Percentiles rank a stretch among this genome's conserved stretches.
Conservation (phyloP, 2,329 filamentous ascomycete genomes). For the Diaporthe batatas region DNA sequence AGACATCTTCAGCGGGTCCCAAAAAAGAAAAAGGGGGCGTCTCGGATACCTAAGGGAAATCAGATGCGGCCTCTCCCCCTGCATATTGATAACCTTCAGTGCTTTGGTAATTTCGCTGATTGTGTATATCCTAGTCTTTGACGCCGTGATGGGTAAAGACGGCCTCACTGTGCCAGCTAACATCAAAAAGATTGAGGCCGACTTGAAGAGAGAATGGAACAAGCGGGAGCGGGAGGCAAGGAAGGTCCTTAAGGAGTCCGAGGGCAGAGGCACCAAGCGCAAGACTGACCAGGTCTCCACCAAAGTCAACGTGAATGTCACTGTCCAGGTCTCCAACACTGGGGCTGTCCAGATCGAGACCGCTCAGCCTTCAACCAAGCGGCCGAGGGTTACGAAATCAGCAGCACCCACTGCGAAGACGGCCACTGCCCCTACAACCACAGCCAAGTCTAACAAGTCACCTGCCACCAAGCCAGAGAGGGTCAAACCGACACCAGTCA, state of each 20-base stretch:
- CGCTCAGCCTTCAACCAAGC: slow-evolving; percentile 45
- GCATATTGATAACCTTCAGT: background rate
- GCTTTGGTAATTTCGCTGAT: background rate
- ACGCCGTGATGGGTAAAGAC: slow-evolving; percentile 62
- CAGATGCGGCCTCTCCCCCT: background rate
- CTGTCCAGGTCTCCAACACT: slow-evolving; percentile 45
- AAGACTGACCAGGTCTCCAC: slow-evolving; percentile 45
- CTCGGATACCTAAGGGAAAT: no score
- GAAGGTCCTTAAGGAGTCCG: slow-evolving; percentile 49
- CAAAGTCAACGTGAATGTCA: slow-evolving; percentile 49
- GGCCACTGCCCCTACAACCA: background rate
- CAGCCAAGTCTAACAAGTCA: slow-evolving; percentile 12
- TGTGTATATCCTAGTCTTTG: slow-evolving; percentile 55
- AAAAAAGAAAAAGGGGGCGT: no score
- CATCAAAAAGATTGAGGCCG: slow-evolving; percentile 63
- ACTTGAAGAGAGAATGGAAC: slow-evolving; percentile 70
- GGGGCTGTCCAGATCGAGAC: slow-evolving; percentile 39
- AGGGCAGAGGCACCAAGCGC: slow-evolving; percentile 49
- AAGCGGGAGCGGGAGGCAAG: slow-evolving; percentile 64
- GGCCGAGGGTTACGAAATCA: slow-evolving; percentile 45
- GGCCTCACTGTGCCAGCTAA: slow-evolving; percentile 62
- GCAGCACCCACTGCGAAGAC: slow-evolving; percentile 9
- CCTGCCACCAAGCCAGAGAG: slow-evolving; percentile 22
- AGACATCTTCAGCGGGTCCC: no score
- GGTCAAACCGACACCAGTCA: slow-evolving; percentile 8